Evolutionary conservation across 2,329 filamentous ascomycete genomes (phyloP), one percentile per base, ranked within the genome.

Genomic region (Fusarium mexicanum): DNA sequence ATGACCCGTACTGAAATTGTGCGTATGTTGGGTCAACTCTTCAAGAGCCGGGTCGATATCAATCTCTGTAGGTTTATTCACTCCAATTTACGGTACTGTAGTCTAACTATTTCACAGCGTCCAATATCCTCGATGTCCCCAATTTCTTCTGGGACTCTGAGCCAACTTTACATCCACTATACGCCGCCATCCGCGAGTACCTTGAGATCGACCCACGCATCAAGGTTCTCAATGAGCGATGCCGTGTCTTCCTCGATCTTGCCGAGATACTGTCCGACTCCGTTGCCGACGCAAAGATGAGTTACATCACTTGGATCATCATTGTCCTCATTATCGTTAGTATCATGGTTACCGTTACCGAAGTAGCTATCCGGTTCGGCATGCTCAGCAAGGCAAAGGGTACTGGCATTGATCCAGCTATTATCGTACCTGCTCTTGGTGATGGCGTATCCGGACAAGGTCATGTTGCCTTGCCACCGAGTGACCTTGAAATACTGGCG

Each of bases 141-240:
- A 97, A 96, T 81, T 98, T 98, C 88, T 97, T 98, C 88, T 99
- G 96, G 96, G 95, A 98, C 82, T 94, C 94, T 17, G 96, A 99
- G 81, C 96, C 96, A 24, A 98, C 94, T 0, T 88, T 99, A 1
- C 94, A 98, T 81, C 96, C 96, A 1, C 91, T 99, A 35, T 99
- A 99, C 85, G 92, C 91, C 67, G 96, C 95, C 68, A 94, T 98
- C 58, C 94, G 96, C 78, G 96, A 98, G 82, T 99, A 99, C 80
- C 92, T 99, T 69, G 96, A 99, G 80, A 98, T 99, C 82, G 96
- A 97, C 79, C 94, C 93, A 13, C 94, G 96, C 62, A 98, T 98
- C 81, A 94, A 97, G 83, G 95, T 98, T 31, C 92, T 99, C 74
- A 99, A 99, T 83, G 96, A 98, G 84, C 92, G 96, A 61, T 99